These are phyloP conservation scores for Fusarium virguliforme DNA, from an alignment of 2,329 filamentous ascomycete species.

Conservation along the genomic window DNA sequence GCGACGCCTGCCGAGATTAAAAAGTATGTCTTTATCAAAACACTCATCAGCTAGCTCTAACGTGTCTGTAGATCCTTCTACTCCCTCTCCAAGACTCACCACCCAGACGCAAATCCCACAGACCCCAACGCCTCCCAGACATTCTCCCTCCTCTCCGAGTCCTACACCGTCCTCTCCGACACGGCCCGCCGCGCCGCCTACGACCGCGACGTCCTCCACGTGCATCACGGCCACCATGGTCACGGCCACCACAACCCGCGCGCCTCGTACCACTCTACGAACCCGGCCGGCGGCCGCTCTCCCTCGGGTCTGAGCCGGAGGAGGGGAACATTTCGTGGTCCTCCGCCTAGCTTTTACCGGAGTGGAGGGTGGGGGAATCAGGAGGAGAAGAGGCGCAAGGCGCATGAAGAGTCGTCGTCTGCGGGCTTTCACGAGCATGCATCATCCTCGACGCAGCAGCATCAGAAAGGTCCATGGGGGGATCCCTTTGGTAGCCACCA, in stretches of 20 bases:
- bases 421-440: slow-evolving; percentile 50
- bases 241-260: slow-evolving; percentile 53
- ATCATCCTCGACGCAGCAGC: slow-evolving; percentile 20
- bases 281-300: slow-evolving; percentile 81
- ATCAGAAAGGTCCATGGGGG: slow-evolving; percentile 46
- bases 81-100: slow-evolving; percentile 89
- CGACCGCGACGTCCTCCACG: slow-evolving; percentile 77
- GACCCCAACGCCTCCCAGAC: slow-evolving; percentile 80
- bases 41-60: background rate
- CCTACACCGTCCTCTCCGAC: slow-evolving; percentile 83
- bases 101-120: slow-evolving; percentile 89
- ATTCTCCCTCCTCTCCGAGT: slow-evolving; percentile 88
- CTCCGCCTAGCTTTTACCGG: slow-evolving; percentile 90
- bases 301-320: slow-evolving; percentile 86
- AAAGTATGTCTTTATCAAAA: slow-evolving; percentile 67
- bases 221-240: slow-evolving; percentile 55
- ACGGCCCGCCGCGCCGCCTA: slow-evolving; percentile 83
- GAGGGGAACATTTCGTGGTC: slow-evolving; percentile 83
- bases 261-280: slow-evolving; percentile 72
- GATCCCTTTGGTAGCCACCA: slow-evolving; percentile 39
- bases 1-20: slow-evolving; percentile 87
- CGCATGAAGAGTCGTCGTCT: slow-evolving; percentile 65
- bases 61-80: slow-evolving; percentile 79
- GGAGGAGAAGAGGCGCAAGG: slow-evolving; percentile 70
- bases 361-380: slow-evolving; percentile 84